phyloP scores from a whole-genome alignment of 1,284 basidiomycete genomes.

The Cystobasidium slooffiae region DNA sequence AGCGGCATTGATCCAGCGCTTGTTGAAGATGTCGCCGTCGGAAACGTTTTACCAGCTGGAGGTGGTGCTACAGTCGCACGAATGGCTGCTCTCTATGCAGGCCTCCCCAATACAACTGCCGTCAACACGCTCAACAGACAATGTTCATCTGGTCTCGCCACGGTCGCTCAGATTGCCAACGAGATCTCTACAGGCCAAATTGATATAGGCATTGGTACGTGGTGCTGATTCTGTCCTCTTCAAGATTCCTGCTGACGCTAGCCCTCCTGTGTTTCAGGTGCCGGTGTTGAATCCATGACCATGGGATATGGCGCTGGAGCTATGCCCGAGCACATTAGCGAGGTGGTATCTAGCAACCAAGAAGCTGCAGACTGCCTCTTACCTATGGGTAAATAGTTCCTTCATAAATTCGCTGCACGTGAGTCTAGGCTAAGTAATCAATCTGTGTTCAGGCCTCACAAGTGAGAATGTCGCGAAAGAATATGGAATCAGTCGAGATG shows the following conservation, averaged over 20 bases:
- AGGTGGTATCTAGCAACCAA: constrained; percentile 74
- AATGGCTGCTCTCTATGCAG: constrained; percentile 63
- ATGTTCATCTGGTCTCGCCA: constrained; percentile 89
- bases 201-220: constrained; percentile 50
- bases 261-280: constrained; percentile 60
- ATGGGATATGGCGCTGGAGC: constrained; percentile 63
- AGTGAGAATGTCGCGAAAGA: constrained; percentile 92
- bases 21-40: constrained; percentile 87
- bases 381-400: constrained; percentile 60
- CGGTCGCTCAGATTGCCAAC: constrained; percentile 88
- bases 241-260: constrained; percentile 58
- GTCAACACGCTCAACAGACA: constrained; percentile 92
- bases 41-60: constrained; percentile 89
- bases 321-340: constrained; percentile 72
- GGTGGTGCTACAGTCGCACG: constrained; percentile 71
- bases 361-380: constrained; percentile 89
- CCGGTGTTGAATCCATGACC: constrained; percentile 96
- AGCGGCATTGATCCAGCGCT: constrained; percentile 70
- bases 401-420: too few species aligned
- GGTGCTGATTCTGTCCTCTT: constrained; percentile 62
- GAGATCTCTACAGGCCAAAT: constrained; percentile 66
- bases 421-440: too few species aligned
- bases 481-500: constrained; percentile 72
- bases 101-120: constrained; percentile 79
- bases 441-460: too few species aligned